These are phyloP conservation scores for Sesbania bispinosa DNA, from an alignment of 306 rosid genomes.

Conservation along the genomic window DNA sequence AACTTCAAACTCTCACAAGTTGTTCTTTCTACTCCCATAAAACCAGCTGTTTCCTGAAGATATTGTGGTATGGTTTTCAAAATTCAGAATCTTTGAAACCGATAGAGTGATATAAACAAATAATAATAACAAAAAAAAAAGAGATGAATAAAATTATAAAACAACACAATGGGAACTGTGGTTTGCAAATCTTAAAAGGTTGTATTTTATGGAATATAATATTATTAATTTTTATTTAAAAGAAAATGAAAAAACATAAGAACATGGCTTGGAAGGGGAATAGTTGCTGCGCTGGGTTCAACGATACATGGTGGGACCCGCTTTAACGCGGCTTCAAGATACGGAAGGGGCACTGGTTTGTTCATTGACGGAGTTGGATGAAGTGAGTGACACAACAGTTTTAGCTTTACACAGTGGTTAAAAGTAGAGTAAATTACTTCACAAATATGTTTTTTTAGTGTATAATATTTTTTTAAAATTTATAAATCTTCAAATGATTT, in stretches of 20 bases:
- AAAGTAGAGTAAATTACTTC: too few species aligned
- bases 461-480: background rate
- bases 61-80: constrained; percentile 7
- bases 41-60: constrained; percentile 29
- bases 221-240: background rate
- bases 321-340: constrained; percentile 26
- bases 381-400: too few species aligned
- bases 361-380: background rate
- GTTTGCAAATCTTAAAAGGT: background rate
- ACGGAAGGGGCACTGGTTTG: background rate
- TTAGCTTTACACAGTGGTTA: background rate
- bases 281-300: constrained; percentile 28
- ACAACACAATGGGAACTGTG: background rate
- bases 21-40: background rate
- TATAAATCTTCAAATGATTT: too few species aligned
- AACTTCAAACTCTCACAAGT: constrained; percentile 23
- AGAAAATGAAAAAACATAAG: background rate
- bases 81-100: constrained; percentile 14
- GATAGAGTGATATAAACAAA: background rate
- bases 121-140: background rate
- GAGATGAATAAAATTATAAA: background rate
- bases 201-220: background rate
- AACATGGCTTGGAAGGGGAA: background rate
- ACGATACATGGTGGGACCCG: constrained; percentile 26
- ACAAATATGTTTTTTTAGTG: background rate